Conservation (phyloP, 345 rosid species). For the Populus alba region DNA sequence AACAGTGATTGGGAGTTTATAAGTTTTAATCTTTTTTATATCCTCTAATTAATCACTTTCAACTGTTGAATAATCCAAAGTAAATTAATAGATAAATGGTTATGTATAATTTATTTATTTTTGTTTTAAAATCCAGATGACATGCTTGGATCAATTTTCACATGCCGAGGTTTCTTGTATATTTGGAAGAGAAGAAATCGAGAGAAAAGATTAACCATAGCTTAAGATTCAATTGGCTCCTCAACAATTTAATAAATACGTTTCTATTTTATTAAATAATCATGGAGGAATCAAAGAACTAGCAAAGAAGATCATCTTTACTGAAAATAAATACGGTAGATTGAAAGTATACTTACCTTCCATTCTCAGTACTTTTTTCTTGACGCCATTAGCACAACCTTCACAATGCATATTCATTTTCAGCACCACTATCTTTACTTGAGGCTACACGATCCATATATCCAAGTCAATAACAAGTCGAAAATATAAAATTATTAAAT, state of each 20-base stretch:
- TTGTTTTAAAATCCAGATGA: too few species aligned
- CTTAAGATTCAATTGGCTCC: too few species aligned
- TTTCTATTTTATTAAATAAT: neutral
- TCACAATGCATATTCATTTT: constrained; percentile 67
- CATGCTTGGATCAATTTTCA: too few species aligned
- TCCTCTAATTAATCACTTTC: too few species aligned
- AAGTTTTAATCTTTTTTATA: too few species aligned
- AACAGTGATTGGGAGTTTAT: too few species aligned
- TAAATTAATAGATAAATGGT: neutral
- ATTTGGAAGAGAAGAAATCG: neutral
- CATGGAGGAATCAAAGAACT: neutral
- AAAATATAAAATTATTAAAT: neutral
- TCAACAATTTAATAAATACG: neutral
- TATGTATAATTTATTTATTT: too few species aligned
- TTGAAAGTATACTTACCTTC: constrained; percentile 35
- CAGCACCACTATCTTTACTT: constrained; percentile 35
- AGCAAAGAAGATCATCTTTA: neutral
- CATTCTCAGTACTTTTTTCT: constrained; percentile 40
- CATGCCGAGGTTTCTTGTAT: too few species aligned
- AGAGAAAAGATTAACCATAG: neutral
- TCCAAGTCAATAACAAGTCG: too few species aligned
- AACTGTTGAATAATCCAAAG: neutral
- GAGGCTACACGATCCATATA: constrained; percentile 23
- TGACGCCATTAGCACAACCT: constrained; percentile 58
- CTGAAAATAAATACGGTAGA: neutral